A percentile compares a stretch with the other conserved stretches of the same genome.
Conservation (phyloP, 2,329 filamentous ascomycete species). For the Xylariaceae sp. region DNA sequence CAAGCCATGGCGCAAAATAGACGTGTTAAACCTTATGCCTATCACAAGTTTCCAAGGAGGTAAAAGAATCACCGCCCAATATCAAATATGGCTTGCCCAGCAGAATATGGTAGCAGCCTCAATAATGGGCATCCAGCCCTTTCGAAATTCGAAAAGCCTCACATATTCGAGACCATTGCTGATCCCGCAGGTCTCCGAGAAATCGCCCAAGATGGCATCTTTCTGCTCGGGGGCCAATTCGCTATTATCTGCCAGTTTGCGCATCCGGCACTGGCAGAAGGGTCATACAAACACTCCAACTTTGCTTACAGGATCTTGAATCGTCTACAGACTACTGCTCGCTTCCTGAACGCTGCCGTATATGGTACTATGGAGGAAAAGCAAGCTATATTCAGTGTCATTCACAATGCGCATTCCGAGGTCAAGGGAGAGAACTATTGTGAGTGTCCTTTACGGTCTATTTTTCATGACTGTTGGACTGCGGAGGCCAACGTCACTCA, state of each 20-base stretch:
- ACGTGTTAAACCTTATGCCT: no score
- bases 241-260: constrained; percentile 25
- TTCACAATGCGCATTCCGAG: constrained; percentile 19
- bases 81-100: background rate
- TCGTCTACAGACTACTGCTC: constrained; percentile 20
- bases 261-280: constrained; percentile 21
- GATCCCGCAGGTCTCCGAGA: constrained; percentile 7
- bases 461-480: no score
- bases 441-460: background rate
- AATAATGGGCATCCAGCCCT: background rate
- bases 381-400: constrained; percentile 20
- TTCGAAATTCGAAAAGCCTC: constrained; percentile 4
- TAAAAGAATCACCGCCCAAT: background rate
- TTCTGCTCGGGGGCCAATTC: constrained; percentile 11
- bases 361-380: constrained; percentile 21
- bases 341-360: constrained; percentile 22
- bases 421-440: constrained; percentile 21
- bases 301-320: constrained; percentile 21
- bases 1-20: no score
- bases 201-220: constrained; percentile 9
- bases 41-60: no score
- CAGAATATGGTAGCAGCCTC: background rate
- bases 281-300: constrained; percentile 20
- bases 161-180: constrained; percentile 7
- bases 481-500: no score